Conservation (phyloP, 768 basidiomycete species). For the Sporobolomyces pararoseus region DNA sequence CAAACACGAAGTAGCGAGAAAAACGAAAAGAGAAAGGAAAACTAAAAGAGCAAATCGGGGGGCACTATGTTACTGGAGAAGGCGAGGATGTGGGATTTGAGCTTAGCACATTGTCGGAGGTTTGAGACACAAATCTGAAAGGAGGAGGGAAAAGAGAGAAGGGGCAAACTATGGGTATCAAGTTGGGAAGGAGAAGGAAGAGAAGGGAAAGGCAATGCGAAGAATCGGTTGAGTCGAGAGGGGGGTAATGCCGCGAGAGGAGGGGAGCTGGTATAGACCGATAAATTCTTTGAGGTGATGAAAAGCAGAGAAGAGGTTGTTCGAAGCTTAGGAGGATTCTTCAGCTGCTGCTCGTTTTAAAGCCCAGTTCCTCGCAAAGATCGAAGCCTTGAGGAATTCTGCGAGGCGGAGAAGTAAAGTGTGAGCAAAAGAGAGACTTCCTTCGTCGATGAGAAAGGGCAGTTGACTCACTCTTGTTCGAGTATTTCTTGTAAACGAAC, state of each 20-base stretch:
- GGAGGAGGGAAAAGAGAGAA: neutral
- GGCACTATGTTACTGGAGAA: neutral
- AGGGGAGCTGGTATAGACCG: constrained; percentile 8
- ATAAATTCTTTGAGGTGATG: neutral
- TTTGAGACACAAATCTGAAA: neutral
- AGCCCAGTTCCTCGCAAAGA: constrained; percentile 55
- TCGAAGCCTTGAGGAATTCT: constrained; percentile 74
- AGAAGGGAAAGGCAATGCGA: neutral
- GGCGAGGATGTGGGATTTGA: neutral
- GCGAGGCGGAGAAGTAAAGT: neutral
- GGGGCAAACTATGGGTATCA: constrained; percentile 6
- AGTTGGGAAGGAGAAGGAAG: neutral
- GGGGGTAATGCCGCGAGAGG: neutral
- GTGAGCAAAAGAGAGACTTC: neutral
- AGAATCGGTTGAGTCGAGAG: neutral
- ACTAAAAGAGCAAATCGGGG: neutral
- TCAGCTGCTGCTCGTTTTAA: constrained; percentile 4
- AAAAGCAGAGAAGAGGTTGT: neutral
- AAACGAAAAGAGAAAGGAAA: neutral
- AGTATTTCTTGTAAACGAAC: constrained; percentile 93
- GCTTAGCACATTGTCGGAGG: no score
- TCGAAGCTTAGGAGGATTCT: constrained; percentile 3
- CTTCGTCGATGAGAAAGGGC: neutral
- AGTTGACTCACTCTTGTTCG: constrained; percentile 64
- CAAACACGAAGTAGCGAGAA: no score